Conservation (phyloP, 2,329 filamentous ascomycete genomes). For the Ophiostoma angusticollis region DNA sequence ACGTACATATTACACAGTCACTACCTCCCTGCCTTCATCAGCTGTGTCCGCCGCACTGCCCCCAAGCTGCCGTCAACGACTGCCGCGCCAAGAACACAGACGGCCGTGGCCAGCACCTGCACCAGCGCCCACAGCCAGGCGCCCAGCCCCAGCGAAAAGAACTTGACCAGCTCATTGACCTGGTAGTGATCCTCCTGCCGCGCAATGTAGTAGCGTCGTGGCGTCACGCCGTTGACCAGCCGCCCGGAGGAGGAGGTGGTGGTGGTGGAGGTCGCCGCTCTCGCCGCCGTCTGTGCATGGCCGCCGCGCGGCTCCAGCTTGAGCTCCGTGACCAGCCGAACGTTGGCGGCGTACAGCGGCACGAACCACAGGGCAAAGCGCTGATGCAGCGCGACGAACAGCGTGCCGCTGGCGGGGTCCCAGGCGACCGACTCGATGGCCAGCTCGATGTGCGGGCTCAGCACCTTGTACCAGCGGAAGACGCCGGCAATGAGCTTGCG, state of each 20-base stretch:
- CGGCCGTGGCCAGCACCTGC: slow-evolving; percentile 43
- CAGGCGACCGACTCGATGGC: slow-evolving; percentile 55
- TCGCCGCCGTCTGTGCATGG: slow-evolving; percentile 7
- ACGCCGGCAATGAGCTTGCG: slow-evolving; percentile 55
- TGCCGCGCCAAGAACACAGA: slow-evolving; percentile 48
- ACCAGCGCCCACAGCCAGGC: slow-evolving; percentile 31
- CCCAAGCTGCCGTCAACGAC: not conserved
- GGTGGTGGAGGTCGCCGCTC: not conserved
- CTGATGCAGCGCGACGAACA: slow-evolving; percentile 65
- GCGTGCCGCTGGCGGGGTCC: slow-evolving; percentile 49
- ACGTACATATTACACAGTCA: too few species aligned
- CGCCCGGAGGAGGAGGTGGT: not conserved
- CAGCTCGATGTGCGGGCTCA: slow-evolving; percentile 61
- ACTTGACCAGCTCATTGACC: slow-evolving; percentile 60
- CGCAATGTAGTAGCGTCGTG: slow-evolving; percentile 52
- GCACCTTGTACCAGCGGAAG: slow-evolving; percentile 74
- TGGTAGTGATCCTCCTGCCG: slow-evolving; percentile 77
- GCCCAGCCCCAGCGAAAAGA: slow-evolving; percentile 50
- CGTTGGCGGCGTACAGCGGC: slow-evolving; percentile 58
- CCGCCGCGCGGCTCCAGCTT: slow-evolving; percentile 32
- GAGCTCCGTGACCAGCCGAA: slow-evolving; percentile 56
- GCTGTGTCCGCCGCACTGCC: not conserved
- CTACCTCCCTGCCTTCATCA: not conserved
- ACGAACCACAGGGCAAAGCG: slow-evolving; percentile 66
- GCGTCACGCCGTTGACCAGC: slow-evolving; percentile 2